Percentiles rank a stretch among this genome's conserved stretches.
phyloP scores from a whole-genome alignment of 805 yeast genomes.

The Wickerhamomyces queroliae region DNA sequence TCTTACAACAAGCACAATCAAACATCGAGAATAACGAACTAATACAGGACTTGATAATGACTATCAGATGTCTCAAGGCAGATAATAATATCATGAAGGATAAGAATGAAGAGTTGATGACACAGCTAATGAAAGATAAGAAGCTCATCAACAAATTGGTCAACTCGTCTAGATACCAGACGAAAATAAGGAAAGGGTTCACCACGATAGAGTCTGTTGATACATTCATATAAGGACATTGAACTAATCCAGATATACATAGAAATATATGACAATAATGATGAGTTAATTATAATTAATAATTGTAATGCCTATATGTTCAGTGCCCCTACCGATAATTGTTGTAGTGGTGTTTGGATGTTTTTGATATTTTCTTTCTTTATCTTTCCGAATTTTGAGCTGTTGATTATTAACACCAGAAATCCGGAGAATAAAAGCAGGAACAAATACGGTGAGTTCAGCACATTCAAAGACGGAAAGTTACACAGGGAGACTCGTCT shows the following conservation, averaged over 20 bases:
- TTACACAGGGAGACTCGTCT: no score
- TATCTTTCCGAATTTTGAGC: no score
- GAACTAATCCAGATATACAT: neutral
- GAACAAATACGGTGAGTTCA: no score
- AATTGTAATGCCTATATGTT: no score
- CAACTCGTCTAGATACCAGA: constrained; percentile 8
- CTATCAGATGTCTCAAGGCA: constrained; percentile 14
- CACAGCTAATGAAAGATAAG: constrained; percentile 11
- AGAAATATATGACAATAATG: no score
- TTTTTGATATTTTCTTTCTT: no score
- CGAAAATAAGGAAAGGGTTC: constrained; percentile 15
- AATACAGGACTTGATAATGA: constrained; percentile 13
- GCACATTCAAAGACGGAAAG: no score
- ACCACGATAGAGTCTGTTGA: constrained; percentile 16
- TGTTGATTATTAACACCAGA: no score
- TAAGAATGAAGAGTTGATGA: constrained; percentile 9
- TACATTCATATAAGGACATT: constrained; percentile 9
- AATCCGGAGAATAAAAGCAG: no score
- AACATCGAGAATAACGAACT: constrained; percentile 8
- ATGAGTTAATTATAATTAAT: no score
- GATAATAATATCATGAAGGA: constrained; percentile 8
- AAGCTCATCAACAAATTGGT: constrained; percentile 12
- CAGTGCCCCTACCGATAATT: no score
- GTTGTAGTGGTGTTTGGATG: no score
- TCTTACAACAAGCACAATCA: neutral